phyloP scores from a whole-genome alignment of 805 yeast genomes.

The Sungouiozyma ichnusensis region DNA sequence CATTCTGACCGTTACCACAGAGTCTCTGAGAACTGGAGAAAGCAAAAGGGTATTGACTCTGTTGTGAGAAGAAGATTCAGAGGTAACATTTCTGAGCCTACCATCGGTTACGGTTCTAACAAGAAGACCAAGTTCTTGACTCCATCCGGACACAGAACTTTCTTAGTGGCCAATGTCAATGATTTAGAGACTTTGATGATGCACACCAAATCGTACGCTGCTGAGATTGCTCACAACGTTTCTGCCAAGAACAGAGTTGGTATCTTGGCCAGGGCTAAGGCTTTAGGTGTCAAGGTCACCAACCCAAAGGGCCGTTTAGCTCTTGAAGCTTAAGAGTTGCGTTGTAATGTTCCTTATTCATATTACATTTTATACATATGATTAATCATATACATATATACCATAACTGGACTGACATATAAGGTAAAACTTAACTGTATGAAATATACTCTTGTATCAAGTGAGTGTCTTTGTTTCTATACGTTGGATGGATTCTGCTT shows the following conservation, averaged over 20 bases:
- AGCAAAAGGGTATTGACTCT: constrained; percentile 99
- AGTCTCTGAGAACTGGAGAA: constrained; percentile 99
- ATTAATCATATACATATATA: neutral
- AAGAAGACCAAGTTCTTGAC: constrained; percentile 92
- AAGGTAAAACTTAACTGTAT: neutral
- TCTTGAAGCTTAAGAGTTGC: constrained; percentile 72
- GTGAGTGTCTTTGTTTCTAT: neutral
- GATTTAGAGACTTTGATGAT: constrained; percentile 92
- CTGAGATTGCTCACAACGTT: constrained; percentile 98
- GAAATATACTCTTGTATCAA: neutral
- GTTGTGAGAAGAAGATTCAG: constrained; percentile 99
- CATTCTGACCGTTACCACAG: constrained; percentile 99
- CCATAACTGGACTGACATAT: neutral
- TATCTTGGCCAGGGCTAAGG: constrained; percentile 93
- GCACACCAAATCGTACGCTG: constrained; percentile 98
- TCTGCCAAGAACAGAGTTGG: constrained; percentile 97
- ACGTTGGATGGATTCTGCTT: constrained; percentile 8
- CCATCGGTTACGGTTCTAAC: constrained; percentile 99
- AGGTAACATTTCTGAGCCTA: constrained; percentile 98
- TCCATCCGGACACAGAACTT: constrained; percentile 97
- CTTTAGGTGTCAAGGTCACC: constrained; percentile 97
- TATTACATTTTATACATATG: neutral
- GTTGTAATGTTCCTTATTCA: no score
- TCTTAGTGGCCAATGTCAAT: constrained; percentile 82
- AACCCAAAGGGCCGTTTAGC: constrained; percentile 98